Base-by-base conservation (phyloP, 2,329 filamentous ascomycete genomes). In the Diaporthe aspalathi region DNA sequence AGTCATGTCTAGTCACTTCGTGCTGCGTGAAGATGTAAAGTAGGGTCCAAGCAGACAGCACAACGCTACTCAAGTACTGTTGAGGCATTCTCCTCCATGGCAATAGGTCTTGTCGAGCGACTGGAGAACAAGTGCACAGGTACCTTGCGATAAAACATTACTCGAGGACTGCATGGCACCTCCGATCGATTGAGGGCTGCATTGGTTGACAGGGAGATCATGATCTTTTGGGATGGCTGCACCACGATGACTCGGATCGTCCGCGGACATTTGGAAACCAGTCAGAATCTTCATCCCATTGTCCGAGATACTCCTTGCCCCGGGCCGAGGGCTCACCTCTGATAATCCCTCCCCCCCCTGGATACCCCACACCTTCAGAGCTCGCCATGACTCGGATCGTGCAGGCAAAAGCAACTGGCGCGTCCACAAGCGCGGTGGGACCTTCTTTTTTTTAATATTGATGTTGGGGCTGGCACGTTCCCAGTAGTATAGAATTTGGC, bases 41-140 rank as follows among this genome's bases (percentile, higher is more conserved):
- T 65, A 65, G 60, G 20, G 45, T 63, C 32, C 4, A 24, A 50
- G 60, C 38, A 50, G 45, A 38, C 43, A 65, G n/a, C 60, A 35
- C 6, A 50, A 50, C 43, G 40, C 3, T 16, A 11, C 7, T 22
- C n/a, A 29, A 20, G 3, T 50, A 65, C 45, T 50, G 12, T 35
- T 29, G 16, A 24, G 4, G 12, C 29, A 17, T 17, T 20, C 45
- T 6, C 43, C 2, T 50, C 14, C 5, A 11, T 35, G 17, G 29
- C 29, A 32, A 11, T 12, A 38, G 3, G 60, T 5, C 14, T 6
- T 5, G 11, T 6, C 24, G 29, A 65, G 3, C 7, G 12, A 4
- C 45, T 22, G 2, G 12, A 22, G 8, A 14, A 24, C 43, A 35
- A 3, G 29, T 6, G 35, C 35, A 38, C 35, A 12, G 6, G 11